A percentile compares a stretch with the other conserved stretches of the same genome.
Conservation (phyloP, 176 grass and related monocot species). For the Tillandsia leiboldiana region DNA sequence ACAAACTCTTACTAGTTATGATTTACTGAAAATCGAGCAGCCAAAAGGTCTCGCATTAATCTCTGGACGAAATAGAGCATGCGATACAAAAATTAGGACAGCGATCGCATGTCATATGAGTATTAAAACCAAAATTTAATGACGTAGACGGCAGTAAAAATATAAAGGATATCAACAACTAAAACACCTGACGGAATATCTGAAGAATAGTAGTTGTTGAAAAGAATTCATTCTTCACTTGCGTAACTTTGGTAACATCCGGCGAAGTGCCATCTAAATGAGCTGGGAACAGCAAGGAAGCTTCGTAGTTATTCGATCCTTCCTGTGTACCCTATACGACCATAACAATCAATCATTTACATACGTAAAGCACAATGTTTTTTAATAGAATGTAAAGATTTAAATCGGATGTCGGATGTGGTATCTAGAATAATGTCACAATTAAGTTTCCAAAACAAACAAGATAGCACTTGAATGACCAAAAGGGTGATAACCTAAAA, state of each 20-base stretch:
- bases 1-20: not conserved
- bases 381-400: not conserved
- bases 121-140: not conserved
- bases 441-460: too few species aligned
- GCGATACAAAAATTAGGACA: too few species aligned
- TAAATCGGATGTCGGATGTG: not conserved
- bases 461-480: too few species aligned
- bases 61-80: too few species aligned
- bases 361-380: not conserved
- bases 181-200: constrained; percentile 74
- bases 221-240: constrained; percentile 54
- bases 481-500: too few species aligned
- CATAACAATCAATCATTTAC: not conserved
- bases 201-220: constrained; percentile 55
- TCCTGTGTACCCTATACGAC: constrained; percentile 48
- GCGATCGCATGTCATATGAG: not conserved
- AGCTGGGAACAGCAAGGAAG: constrained; percentile 83
- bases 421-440: too few species aligned
- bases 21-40: too few species aligned
- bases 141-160: not conserved
- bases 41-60: too few species aligned
- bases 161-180: constrained; percentile 12
- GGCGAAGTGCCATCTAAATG: constrained; percentile 80
- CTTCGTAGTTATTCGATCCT: constrained; percentile 60
- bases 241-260: constrained; percentile 55